Evolutionary conservation across 495 filamentous ascomycete genomes (phyloP).

Genomic region (Aeminium ludgeri): DNA sequence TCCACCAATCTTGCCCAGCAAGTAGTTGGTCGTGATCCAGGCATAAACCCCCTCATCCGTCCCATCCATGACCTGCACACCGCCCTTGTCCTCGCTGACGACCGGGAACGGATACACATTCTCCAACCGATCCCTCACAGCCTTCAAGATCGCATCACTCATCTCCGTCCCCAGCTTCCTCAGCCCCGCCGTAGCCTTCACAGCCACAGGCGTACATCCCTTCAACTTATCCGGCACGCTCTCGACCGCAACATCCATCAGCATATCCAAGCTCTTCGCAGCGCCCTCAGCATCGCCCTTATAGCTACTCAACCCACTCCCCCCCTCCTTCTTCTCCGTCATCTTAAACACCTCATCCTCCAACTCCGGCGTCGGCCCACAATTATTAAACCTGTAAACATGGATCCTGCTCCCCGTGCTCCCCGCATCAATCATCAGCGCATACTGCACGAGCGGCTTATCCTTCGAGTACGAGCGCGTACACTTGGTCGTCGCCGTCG

Average conservation of each 20-base stretch:
- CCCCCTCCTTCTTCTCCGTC: constrained; percentile 60
- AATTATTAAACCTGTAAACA: constrained; percentile 98
- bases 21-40: constrained; percentile 97
- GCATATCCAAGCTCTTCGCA: constrained; percentile 70
- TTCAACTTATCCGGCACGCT: constrained; percentile 75
- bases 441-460: constrained; percentile 92
- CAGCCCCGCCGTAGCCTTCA: constrained; percentile 91
- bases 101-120: constrained; percentile 86
- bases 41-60: constrained; percentile 95
- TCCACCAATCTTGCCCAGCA: constrained; percentile 90
- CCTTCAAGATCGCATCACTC: constrained; percentile 67
- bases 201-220: constrained; percentile 73
- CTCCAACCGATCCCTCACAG: constrained; percentile 72
- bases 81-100: constrained; percentile 63
- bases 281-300: constrained; percentile 68
- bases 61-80: constrained; percentile 91
- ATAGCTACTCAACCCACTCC: constrained; percentile 77
- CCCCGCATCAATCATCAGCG: constrained; percentile 94
- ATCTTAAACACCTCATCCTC: constrained; percentile 82
- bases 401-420: constrained; percentile 96
- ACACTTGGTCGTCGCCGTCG: constrained; percentile 53
- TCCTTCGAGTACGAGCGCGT: constrained; percentile 60
- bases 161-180: constrained; percentile 67
- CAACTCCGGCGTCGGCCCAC: constrained; percentile 83
- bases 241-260: constrained; percentile 71